Conservation (phyloP, 1,139 yeast species). For the Candida pseudocylindracea region DNA sequence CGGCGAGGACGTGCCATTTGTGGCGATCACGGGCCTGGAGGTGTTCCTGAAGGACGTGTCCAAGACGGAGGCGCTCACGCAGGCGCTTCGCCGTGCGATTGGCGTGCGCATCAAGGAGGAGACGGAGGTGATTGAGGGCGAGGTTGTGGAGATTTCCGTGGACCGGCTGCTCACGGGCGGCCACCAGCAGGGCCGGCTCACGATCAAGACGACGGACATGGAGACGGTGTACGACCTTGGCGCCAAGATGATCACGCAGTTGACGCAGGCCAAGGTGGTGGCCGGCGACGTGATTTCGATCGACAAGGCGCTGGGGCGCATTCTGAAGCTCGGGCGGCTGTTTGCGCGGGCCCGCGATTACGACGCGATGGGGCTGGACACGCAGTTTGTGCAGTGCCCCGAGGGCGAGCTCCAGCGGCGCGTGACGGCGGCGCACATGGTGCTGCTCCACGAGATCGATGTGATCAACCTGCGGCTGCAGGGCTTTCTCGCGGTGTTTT, state of each 20-base stretch:
- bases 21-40: constrained; percentile 88
- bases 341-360: constrained; percentile 93
- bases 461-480: constrained; percentile 96
- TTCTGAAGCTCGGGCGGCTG: constrained; percentile 84
- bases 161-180: constrained; percentile 95
- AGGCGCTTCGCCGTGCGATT: constrained; percentile 86
- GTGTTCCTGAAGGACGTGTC: constrained; percentile 77
- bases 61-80: constrained; percentile 89
- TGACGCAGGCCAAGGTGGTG: constrained; percentile 82
- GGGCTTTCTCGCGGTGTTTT: constrained; percentile 87
- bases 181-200: constrained; percentile 91
- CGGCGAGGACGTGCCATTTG: constrained; percentile 87
- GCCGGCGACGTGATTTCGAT: constrained; percentile 96
- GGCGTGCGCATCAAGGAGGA: constrained; percentile 94
- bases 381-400: constrained; percentile 94
- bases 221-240: constrained; percentile 96
- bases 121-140: constrained; percentile 95
- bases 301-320: constrained; percentile 89
- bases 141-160: constrained; percentile 94
- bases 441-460: constrained; percentile 91
- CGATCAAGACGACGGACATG: constrained; percentile 97
- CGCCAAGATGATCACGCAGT: constrained; percentile 90
- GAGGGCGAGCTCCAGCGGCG: constrained; percentile 96
- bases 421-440: constrained; percentile 89
- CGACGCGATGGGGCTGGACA: constrained; percentile 98